Evolutionary conservation across 495 filamentous ascomycete genomes (phyloP), one percentile per base, ranked within the genome.

Genomic region (Tuber magnatum): DNA sequence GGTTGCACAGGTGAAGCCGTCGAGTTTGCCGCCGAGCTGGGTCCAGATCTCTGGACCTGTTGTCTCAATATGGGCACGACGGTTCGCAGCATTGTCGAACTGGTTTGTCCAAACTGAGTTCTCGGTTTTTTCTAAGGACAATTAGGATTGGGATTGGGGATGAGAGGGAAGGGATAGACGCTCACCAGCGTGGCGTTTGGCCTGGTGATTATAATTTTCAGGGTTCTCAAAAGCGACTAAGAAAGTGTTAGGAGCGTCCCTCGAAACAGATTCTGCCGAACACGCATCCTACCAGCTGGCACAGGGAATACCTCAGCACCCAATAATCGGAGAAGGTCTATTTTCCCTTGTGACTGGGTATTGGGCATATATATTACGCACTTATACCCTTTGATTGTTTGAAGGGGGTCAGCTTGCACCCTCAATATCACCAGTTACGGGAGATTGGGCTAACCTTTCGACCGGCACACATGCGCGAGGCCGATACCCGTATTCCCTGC

Each of bases 21-120:
- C 93, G 65, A 99, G 83, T 74, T 91, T 91, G 35, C 96, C 94
- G 1, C 83, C 85, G 0, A 94, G 97, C 86, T 99, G 95, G n/a
- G 89, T 83, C 95, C 95, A 99, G 82, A 99, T 94, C 84, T 99
- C 95, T 1, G 95, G 95, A 0, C 95, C 95, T 2, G 95, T 99
- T 0, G 94, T 98, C 85, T 97, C 95, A 80, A 99, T 90, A 82
- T 99, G 95, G 40, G 94, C 94, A 83, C 91, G 90, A 42, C 96
- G 89, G 84, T 99, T 99, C 72, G 96, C 95, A 44, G 86, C 88
- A 85, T 99, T 99, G 82, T 99, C 95, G 86, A 99, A 99, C 84
- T 99, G 95, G 85, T 99, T 95, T 41, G 95, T 99, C 95, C 95
- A 99, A 3, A 97, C 94, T 10, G 95, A 94, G 84, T 97, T 97